A percentile compares a stretch with the other conserved stretches of the same genome.
Conservation (phyloP, 495 filamentous ascomycete species). For the Lentithecium fluviatile region DNA sequence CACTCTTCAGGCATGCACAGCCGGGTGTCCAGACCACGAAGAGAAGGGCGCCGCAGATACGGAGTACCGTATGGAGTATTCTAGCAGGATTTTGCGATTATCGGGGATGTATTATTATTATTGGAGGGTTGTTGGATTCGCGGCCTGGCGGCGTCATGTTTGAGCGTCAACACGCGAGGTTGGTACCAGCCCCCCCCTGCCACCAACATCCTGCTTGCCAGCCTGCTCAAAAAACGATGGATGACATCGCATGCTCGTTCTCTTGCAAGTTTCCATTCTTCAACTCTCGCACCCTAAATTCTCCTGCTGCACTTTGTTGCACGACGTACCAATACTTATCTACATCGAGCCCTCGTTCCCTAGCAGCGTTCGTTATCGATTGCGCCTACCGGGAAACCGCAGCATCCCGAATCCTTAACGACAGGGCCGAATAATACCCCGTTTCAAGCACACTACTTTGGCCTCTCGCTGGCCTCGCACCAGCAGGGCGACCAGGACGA, state of each 20-base stretch:
- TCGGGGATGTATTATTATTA: no score
- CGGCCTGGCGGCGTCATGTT: background rate
- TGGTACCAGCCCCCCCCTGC: background rate
- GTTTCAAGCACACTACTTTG: conserved; percentile 12
- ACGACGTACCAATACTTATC: background rate
- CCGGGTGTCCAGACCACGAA: no score
- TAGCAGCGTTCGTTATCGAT: background rate
- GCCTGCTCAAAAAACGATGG: background rate
- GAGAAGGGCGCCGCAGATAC: no score
- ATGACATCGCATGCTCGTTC: background rate
- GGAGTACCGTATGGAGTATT: no score
- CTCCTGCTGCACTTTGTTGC: conserved; percentile 5
- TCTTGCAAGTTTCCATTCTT: background rate
- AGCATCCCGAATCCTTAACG: background rate
- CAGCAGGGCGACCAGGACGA: conserved; percentile 11
- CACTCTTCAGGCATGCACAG: no score
- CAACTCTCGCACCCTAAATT: background rate
- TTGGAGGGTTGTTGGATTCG: no score
- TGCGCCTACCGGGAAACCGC: background rate
- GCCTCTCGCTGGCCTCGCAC: background rate
- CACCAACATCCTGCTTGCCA: background rate
- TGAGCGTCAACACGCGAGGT: background rate
- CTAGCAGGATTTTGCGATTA: no score
- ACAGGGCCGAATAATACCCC: conserved; percentile 19
- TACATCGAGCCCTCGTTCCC: no score